A percentile compares a stretch with the other conserved stretches of the same genome.
phyloP scores from a whole-genome alignment of 2,329 filamentous ascomycete species.

The Xylogone sp. region DNA sequence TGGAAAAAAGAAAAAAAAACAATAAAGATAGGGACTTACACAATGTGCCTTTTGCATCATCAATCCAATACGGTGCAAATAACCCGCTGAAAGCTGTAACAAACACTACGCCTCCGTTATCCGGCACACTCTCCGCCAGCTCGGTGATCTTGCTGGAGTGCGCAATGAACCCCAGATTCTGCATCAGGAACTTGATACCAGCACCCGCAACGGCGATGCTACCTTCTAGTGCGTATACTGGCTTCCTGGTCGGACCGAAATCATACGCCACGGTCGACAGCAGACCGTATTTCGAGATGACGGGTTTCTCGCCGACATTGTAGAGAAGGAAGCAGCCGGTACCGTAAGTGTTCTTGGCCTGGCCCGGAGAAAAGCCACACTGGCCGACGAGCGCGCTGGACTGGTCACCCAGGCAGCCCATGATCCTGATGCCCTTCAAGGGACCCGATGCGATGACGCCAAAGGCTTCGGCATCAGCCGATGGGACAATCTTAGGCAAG shows the following conservation, averaged over 20 bases:
- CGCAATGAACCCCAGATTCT: conserved; percentile 60
- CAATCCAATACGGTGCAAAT: conserved; percentile 74
- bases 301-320: conserved; percentile 75
- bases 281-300: conserved; percentile 73
- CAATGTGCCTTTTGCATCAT: conserved; percentile 69
- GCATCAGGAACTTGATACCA: conserved; percentile 68
- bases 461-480: conserved; percentile 66
- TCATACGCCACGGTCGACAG: conserved; percentile 76
- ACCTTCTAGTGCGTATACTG: conserved; percentile 73
- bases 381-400: conserved; percentile 78
- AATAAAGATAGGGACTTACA: conserved; percentile 36
- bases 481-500: conserved; percentile 74
- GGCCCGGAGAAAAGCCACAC: conserved; percentile 70
- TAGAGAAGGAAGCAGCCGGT: conserved; percentile 83
- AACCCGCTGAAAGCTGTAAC: conserved; percentile 72
- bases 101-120: conserved; percentile 66
- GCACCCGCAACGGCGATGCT: conserved; percentile 75
- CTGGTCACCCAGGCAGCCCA: conserved; percentile 77
- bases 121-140: conserved; percentile 57
- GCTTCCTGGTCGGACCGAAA: conserved; percentile 60
- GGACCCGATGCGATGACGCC: conserved; percentile 58
- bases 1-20: background rate
- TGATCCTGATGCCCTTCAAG: conserved; percentile 66
- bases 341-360: conserved; percentile 82
- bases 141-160: conserved; percentile 61